phyloP scores from a whole-genome alignment of 2,329 filamentous ascomycete genomes.

The Venturiaceae sp. region DNA sequence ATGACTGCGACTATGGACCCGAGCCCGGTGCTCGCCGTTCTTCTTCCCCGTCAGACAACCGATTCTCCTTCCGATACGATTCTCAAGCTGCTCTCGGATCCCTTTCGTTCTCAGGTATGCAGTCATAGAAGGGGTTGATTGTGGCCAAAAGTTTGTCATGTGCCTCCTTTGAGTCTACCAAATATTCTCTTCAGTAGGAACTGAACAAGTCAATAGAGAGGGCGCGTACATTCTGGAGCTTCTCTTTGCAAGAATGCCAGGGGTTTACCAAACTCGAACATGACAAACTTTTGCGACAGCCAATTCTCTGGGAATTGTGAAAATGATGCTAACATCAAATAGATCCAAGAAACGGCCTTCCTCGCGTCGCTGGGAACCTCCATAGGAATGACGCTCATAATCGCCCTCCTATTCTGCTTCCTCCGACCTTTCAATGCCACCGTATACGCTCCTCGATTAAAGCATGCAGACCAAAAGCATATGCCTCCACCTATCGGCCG shows the following conservation, averaged over 20 bases:
- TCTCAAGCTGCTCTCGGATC: conserved; percentile 9
- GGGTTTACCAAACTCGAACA: no score
- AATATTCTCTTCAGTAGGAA: no score
- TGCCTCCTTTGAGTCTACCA: no score
- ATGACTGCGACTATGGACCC: conserved; percentile 2
- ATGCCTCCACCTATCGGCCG: conserved; percentile 78
- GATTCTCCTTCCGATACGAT: conserved; percentile 5
- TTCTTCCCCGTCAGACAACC: neutral
- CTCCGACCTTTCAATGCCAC: conserved; percentile 84
- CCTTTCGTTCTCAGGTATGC: conserved; percentile 13
- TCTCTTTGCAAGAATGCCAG: no score
- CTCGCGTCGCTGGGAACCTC: conserved; percentile 74
- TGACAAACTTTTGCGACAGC: neutral
- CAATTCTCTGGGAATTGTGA: neutral
- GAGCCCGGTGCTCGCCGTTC: neutral
- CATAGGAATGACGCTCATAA: conserved; percentile 60
- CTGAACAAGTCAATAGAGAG: no score
- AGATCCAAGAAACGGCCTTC: conserved; percentile 55
- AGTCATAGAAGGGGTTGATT: no score
- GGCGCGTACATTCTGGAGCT: no score
- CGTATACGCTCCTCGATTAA: conserved; percentile 89
- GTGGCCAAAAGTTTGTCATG: no score
- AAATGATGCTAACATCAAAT: conserved; percentile 1
- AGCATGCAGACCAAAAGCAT: conserved; percentile 85
- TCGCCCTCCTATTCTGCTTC: conserved; percentile 76